These are phyloP conservation scores for Stephania japonica DNA, from an alignment of 164 flowering plant genomes.

Conservation along the genomic window DNA sequence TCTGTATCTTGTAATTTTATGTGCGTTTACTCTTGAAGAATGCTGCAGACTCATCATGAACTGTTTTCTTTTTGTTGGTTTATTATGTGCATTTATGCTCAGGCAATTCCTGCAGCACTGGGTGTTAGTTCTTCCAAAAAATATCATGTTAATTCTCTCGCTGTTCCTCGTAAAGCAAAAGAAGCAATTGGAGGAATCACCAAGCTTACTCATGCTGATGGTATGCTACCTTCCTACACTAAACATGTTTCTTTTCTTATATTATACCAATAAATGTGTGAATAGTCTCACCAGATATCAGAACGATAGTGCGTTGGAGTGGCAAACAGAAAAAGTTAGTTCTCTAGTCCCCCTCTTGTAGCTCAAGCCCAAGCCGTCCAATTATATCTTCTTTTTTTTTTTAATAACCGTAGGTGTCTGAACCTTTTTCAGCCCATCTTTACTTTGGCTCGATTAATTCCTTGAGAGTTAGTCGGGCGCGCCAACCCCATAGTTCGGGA, in stretches of 20 bases:
- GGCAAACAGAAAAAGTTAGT: too few species aligned
- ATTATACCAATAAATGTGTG: too few species aligned
- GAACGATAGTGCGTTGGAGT: too few species aligned
- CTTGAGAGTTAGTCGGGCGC: too few species aligned
- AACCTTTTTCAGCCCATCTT: too few species aligned
- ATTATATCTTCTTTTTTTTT: too few species aligned
- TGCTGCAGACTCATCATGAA: not conserved
- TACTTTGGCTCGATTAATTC: too few species aligned
- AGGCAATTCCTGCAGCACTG: slow-evolving; percentile 95
- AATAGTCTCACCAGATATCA: too few species aligned
- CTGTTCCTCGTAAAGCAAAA: slow-evolving; percentile 98
- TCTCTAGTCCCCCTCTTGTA: too few species aligned
- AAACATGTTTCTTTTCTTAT: not conserved
- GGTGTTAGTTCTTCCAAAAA: slow-evolving; percentile 80
- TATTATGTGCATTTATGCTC: slow-evolving; percentile 4
- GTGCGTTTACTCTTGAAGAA: slow-evolving; percentile 6
- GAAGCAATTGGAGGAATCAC: slow-evolving; percentile 99
- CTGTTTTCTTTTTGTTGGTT: slow-evolving; percentile 9
- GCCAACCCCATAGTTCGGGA: too few species aligned
- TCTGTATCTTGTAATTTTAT: not conserved
- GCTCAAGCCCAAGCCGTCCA: too few species aligned
- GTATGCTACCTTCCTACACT: slow-evolving; percentile 59
- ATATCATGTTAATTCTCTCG: slow-evolving; percentile 93
- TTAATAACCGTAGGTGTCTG: too few species aligned
- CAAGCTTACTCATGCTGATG: slow-evolving; percentile 91